Conservation (phyloP, 371 early-diverging fungal species). For the Zancudomyces culisetae region DNA sequence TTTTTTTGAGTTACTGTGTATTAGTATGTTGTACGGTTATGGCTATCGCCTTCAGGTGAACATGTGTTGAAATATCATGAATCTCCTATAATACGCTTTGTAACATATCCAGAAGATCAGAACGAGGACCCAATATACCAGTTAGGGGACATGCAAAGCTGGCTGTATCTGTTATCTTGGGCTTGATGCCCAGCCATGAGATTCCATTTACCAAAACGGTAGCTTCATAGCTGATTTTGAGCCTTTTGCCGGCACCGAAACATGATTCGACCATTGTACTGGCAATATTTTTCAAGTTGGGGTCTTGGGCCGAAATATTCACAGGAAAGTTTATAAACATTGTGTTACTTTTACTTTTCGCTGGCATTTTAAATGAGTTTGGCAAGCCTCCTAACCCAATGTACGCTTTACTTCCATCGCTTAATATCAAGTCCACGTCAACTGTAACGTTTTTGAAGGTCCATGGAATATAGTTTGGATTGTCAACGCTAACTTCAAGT, state of each 20-base stretch:
- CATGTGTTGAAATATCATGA: too few species aligned
- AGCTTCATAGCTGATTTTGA: constrained; percentile 18
- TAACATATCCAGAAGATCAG: too few species aligned
- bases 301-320: constrained; percentile 6
- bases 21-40: too few species aligned
- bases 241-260: too few species aligned
- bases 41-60: too few species aligned
- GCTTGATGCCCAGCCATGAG: constrained; percentile 25
- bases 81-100: too few species aligned
- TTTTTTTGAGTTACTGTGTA: too few species aligned
- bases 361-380: constrained; percentile 18
- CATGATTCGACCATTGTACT: too few species aligned
- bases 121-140: too few species aligned
- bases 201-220: constrained; percentile 15
- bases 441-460: constrained; percentile 24
- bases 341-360: constrained; percentile 8
- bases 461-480: constrained; percentile 26
- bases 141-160: constrained; percentile 17
- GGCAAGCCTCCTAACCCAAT: constrained; percentile 17
- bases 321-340: constrained; percentile 20
- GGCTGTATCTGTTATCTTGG: constrained; percentile 16
- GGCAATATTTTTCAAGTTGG: constrained; percentile 14
- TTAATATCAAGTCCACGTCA: constrained; percentile 8
- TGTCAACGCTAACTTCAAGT: constrained; percentile 16
- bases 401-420: constrained; percentile 8